phyloP scores from a whole-genome alignment of 2,329 filamentous ascomycete species.

The Aspergillus sojae region DNA sequence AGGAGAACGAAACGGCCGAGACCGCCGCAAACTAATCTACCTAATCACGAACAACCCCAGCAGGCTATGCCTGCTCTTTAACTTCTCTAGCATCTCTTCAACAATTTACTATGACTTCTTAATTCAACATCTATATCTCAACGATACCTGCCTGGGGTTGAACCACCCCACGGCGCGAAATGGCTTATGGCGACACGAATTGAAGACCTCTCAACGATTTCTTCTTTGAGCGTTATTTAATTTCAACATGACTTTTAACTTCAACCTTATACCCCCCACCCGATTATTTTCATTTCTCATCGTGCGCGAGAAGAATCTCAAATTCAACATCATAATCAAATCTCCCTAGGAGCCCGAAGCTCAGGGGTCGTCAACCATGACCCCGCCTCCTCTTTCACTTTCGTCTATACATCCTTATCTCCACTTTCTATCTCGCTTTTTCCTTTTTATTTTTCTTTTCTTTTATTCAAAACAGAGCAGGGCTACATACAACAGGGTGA shows the following conservation, averaged over 20 bases:
- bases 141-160: slow-evolving; percentile 32
- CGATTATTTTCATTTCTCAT: slow-evolving; percentile 15
- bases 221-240: slow-evolving; percentile 42
- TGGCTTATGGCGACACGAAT: slow-evolving; percentile 42
- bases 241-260: slow-evolving; percentile 40
- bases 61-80: slow-evolving; percentile 13
- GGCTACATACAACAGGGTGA: slow-evolving; percentile 10
- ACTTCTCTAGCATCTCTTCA: slow-evolving; percentile 17
- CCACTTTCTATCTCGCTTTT: slow-evolving; percentile 9
- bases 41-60: slow-evolving; percentile 4
- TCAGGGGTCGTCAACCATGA: not conserved
- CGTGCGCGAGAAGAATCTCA: slow-evolving; percentile 14
- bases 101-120: slow-evolving; percentile 22
- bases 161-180: slow-evolving; percentile 20
- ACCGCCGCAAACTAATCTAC: slow-evolving; percentile 24
- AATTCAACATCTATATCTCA: slow-evolving; percentile 44
- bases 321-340: slow-evolving; percentile 24
- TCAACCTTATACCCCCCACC: slow-evolving; percentile 39
- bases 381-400: not conserved
- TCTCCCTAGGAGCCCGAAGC: slow-evolving; percentile 13
- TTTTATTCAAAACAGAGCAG: slow-evolving; percentile 5
- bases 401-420: not conserved
- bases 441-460: slow-evolving; percentile 7
- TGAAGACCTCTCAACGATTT: slow-evolving; percentile 47
- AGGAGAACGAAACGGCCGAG: slow-evolving; percentile 23